Evolutionary conservation across 345 rosid species (phyloP), one percentile per base, ranked within the genome.

Genomic region (Eucalyptus sp.): DNA sequence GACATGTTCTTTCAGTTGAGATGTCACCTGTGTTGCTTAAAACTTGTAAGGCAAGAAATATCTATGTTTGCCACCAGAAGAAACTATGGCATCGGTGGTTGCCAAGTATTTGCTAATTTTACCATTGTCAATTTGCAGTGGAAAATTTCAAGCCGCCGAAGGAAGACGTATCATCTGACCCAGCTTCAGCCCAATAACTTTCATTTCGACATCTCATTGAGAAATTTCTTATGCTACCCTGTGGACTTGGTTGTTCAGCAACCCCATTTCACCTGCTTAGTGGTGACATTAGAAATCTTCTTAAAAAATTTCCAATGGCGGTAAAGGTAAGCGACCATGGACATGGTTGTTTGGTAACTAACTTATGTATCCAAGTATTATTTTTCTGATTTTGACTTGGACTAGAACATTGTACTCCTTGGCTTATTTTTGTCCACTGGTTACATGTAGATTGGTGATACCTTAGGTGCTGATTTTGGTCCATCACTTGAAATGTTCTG

Each of bases 261-360:
- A 41, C 48, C 15, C 48, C 48, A 76, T 76, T 76, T 76, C 84
- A 76, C 84, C 48, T 76, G 48, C 84, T 76, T 41, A 76, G 48
- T 41, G 48, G 84, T 2, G 8, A 41, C 48, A 4, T 20, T 10
- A 37, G 83, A 71, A 71, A 71, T 71, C 44, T 33, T 33, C 81
- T 33, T 33, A 33, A 37, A 33, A 16, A 2, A 8, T 0, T 76
- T 20, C 41, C 5, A 0, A 11, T 43, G 48, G 16, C 1, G 5
- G 84, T 10, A 41, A 76, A 76, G 84, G 84, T 76, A 41, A 76
- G 84, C 9, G 2, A 10, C 24, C 16, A 11, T 41, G 84, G 43
- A 41, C 48, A 76, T 20, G 3, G 48, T 41, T 41, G 84, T 76
- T 76, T 71, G 46, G 46, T 20, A 11, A 33, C 44, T 33, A 71